Evolutionary conservation across 306 rosid genomes (phyloP).

Genomic region (Cicer pinnatifidum): DNA sequence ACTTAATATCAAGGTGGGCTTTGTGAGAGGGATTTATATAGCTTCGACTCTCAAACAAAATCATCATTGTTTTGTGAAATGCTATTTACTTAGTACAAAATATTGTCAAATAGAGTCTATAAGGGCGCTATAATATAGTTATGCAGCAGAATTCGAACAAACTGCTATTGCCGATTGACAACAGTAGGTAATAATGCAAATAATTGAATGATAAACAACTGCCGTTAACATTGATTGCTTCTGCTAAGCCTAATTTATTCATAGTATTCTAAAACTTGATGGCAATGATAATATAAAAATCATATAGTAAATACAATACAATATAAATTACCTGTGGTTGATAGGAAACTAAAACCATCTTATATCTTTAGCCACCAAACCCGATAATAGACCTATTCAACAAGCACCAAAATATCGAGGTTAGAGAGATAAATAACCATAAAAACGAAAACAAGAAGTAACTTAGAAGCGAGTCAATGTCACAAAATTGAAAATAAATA

Average conservation of each 20-base stretch:
- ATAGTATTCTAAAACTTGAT: neutral
- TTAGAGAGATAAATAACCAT: constrained; percentile 5
- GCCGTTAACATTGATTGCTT: neutral
- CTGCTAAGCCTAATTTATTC: neutral
- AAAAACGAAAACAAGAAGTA: constrained; percentile 16
- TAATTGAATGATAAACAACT: constrained; percentile 1
- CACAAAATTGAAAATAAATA: neutral
- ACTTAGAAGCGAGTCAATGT: constrained; percentile 2
- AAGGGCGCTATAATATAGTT: too few relatives aligned
- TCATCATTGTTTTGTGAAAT: too few relatives aligned
- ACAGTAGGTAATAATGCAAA: neutral
- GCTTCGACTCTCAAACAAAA: constrained; percentile 20
- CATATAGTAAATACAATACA: neutral
- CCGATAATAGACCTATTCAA: constrained; percentile 50
- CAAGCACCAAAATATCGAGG: constrained; percentile 26
- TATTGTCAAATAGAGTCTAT: too few relatives aligned
- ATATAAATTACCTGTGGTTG: constrained; percentile 68
- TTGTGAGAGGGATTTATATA: neutral
- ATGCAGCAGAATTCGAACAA: too few relatives aligned
- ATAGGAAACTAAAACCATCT: constrained; percentile 74
- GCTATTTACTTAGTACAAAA: too few relatives aligned
- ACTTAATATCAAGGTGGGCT: constrained; percentile 10
- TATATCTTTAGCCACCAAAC: constrained; percentile 54
- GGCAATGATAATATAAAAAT: neutral
- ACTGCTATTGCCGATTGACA: too few relatives aligned